These are phyloP conservation scores for Penicillium argentinense DNA, from an alignment of 495 filamentous ascomycete species.

Conservation along the genomic window DNA sequence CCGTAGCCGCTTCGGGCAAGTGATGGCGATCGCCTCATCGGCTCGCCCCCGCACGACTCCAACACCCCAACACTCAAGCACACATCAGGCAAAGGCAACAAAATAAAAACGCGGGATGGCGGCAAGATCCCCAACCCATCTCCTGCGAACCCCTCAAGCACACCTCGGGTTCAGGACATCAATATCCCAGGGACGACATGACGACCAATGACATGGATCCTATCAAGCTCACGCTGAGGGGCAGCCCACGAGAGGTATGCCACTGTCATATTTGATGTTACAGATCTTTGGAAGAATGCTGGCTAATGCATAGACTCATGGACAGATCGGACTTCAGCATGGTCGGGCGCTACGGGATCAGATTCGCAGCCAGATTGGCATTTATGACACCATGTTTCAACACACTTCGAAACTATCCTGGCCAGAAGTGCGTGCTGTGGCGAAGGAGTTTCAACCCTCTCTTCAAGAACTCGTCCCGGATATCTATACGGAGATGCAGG, in stretches of 20 bases:
- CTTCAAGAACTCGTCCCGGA: conserved; percentile 41
- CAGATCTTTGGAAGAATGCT: neutral
- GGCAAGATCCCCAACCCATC: too few species aligned
- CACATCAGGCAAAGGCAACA: too few species aligned
- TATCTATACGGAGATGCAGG: conserved; percentile 54
- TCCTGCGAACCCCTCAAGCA: too few species aligned
- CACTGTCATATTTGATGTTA: neutral
- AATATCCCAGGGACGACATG: too few species aligned
- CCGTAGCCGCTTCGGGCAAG: conserved; percentile 13
- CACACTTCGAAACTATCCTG: conserved; percentile 49
- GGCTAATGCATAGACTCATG: neutral
- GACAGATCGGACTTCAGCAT: conserved; percentile 57
- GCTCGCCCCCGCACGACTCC: conserved; percentile 23
- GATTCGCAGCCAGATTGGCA: conserved; percentile 46
- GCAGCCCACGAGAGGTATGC: conserved; percentile 30
- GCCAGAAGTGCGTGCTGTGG: conserved; percentile 44
- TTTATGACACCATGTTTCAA: conserved; percentile 54
- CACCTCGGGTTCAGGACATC: too few species aligned
- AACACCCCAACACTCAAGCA: conserved; percentile 12
- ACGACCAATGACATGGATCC: too few species aligned
- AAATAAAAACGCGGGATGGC: too few species aligned
- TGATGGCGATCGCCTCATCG: conserved; percentile 15
- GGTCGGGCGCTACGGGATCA: conserved; percentile 43
- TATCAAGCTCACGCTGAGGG: conserved; percentile 23
- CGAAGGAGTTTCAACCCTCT: conserved; percentile 44